Evolutionary conservation across 345 rosid genomes (phyloP), one percentile per base, ranked within the genome.

Genomic region (Anacardium occidentale): DNA sequence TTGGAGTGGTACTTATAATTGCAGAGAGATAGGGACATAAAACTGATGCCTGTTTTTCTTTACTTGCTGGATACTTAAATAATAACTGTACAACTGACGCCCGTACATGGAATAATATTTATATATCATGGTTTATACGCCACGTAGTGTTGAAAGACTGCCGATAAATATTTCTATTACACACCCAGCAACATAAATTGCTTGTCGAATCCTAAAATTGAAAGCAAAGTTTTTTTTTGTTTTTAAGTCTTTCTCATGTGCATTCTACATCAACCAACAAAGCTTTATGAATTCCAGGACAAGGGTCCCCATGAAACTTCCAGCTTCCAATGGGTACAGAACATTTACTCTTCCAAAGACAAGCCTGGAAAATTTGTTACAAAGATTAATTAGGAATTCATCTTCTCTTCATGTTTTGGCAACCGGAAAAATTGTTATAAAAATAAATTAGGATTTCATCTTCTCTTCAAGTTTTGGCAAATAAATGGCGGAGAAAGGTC

Each of bases 231-330:
- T 2, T 8, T 0, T 12, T 13, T 12, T 14, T 2, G 44, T 8
- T 0, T 12, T 13, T 12, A 50, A 8, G 44, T 45, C 18, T 15
- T 6, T 22, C 4, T 64, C 68, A 64, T 1, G 82, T 70, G 83
- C 92, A 90, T 42, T 77, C 70, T 56, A 86, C 91, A 70, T 81
- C 89, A 65, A 90, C 88, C 70, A 86, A 78, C 73, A 88, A 76
- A 71, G 85, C 66, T 77, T 86, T 86, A 12, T 76, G 76, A 66
- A 66, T 71, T 73, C 86, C 85, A 47, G 86, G 82, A 69, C 89
- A 88, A 53, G 91, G 80, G 69, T 84, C 88, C 15, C 74, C 79
- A 7, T 80, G 82, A 64, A 88, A 88, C 17, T 66, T 69, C 34
- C 62, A n/a, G 67, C 29, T 82, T 69, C 80, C 80, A 17, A 85